Evolutionary conservation across 805 yeast species (phyloP).

Genomic region (Candida oleophila): DNA sequence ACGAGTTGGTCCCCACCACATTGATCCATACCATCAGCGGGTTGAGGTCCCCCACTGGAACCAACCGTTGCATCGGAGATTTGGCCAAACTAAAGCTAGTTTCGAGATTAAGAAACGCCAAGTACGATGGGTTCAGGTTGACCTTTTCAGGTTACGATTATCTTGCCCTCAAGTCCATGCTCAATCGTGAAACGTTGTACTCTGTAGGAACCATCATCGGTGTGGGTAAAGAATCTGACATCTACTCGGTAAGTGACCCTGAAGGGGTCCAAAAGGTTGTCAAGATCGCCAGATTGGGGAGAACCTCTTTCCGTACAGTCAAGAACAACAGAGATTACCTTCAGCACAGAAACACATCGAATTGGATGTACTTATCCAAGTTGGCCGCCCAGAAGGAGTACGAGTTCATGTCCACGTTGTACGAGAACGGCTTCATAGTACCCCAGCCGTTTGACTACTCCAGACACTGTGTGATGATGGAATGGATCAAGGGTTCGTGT

Average conservation of each 20-base stretch:
- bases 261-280: slow-evolving; percentile 66
- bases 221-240: slow-evolving; percentile 97
- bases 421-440: slow-evolving; percentile 75
- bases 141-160: slow-evolving; percentile 92
- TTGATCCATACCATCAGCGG: slow-evolving; percentile 81
- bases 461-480: slow-evolving; percentile 92
- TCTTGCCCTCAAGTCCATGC: slow-evolving; percentile 81
- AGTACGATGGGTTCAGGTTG: slow-evolving; percentile 90
- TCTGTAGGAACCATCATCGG: slow-evolving; percentile 88
- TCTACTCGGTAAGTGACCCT: slow-evolving; percentile 74
- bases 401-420: slow-evolving; percentile 77
- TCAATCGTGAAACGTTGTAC: slow-evolving; percentile 68
- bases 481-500: slow-evolving; percentile 82
- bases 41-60: slow-evolving; percentile 69
- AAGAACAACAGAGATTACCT: slow-evolving; percentile 92
- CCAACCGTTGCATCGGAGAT: slow-evolving; percentile 76
- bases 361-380: slow-evolving; percentile 90
- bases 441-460: slow-evolving; percentile 89
- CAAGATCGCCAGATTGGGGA: slow-evolving; percentile 90
- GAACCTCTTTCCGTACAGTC: slow-evolving; percentile 89
- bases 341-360: slow-evolving; percentile 66
- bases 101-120: slow-evolving; percentile 80
- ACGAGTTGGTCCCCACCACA: slow-evolving; percentile 89
- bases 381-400: slow-evolving; percentile 92
- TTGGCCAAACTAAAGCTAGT: slow-evolving; percentile 83